A percentile compares a stretch with the other conserved stretches of the same genome.
phyloP scores from a whole-genome alignment of 371 early-diverging fungal genomes.

The Fennellomyces sp. region DNA sequence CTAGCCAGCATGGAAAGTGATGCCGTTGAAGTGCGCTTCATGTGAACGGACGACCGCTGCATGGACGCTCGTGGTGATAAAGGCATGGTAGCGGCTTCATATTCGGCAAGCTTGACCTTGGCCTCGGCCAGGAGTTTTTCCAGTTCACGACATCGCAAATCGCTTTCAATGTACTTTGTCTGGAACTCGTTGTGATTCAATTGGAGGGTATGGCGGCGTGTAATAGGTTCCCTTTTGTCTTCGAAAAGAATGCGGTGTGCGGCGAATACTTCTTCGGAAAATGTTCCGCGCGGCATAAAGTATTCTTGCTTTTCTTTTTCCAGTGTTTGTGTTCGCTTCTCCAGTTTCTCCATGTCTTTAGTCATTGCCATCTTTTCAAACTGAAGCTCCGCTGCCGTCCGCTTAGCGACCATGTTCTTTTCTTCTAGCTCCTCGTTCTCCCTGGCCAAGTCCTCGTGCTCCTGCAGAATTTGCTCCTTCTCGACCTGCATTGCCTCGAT shows the following conservation, averaged over 20 bases:
- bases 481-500: conserved; percentile 13
- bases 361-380: conserved; percentile 36
- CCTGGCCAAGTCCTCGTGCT: conserved; percentile 34
- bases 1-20: conserved; percentile 33
- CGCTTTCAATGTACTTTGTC: conserved; percentile 42
- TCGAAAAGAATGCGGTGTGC: conserved; percentile 41
- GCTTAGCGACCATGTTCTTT: conserved; percentile 42
- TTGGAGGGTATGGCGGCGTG: not conserved
- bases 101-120: conserved; percentile 48
- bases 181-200: conserved; percentile 25
- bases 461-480: conserved; percentile 32
- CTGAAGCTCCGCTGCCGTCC: conserved; percentile 41
- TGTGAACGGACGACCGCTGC: conserved; percentile 1
- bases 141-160: conserved; percentile 50
- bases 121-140: conserved; percentile 54
- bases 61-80: conserved; percentile 10
- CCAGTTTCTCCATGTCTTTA: conserved; percentile 35
- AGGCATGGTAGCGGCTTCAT: conserved; percentile 29
- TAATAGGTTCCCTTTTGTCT: conserved; percentile 18
- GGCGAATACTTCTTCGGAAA: conserved; percentile 53
- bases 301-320: conserved; percentile 45
- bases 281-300: conserved; percentile 41
- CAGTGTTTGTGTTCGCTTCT: conserved; percentile 23
- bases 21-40: conserved; percentile 28
- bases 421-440: conserved; percentile 40